These are phyloP conservation scores for Gigaspora rosea DNA, from an alignment of 192 early-diverging fungal species.

Conservation along the genomic window DNA sequence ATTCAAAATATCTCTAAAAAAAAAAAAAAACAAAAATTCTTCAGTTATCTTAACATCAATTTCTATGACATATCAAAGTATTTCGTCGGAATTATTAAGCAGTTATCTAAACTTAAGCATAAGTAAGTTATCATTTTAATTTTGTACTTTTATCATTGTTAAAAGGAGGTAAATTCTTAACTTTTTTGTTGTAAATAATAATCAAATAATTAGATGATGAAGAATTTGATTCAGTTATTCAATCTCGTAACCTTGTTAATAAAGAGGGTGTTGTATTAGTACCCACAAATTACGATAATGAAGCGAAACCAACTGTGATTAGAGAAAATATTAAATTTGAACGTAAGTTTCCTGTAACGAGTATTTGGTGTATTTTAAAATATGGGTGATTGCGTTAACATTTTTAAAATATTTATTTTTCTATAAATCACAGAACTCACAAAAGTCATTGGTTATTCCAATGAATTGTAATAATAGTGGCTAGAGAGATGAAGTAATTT, in stretches of 20 bases:
- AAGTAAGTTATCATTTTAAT: neutral
- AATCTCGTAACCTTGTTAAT: neutral
- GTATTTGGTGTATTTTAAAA: neutral
- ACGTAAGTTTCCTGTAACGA: constrained; percentile 36
- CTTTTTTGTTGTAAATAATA: no score
- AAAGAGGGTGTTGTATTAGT: constrained; percentile 61
- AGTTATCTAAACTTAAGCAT: constrained; percentile 66
- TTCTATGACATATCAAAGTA: constrained; percentile 81
- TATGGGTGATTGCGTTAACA: neutral
- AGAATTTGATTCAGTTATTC: constrained; percentile 16
- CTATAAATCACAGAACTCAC: constrained; percentile 12
- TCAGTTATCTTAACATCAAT: constrained; percentile 72
- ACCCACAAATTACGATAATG: constrained; percentile 81
- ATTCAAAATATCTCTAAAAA: no score
- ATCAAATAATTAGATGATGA: neutral
- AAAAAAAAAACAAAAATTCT: no score
- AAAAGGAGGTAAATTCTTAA: neutral
- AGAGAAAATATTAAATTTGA: constrained; percentile 90
- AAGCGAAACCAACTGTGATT: constrained; percentile 82
- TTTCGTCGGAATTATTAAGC: constrained; percentile 58
- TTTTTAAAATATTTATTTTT: neutral
- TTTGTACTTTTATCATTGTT: neutral
- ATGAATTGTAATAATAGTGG: constrained; percentile 12
- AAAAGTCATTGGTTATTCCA: constrained; percentile 33
- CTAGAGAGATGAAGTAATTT: no score